Percentiles rank a stretch among this genome's conserved stretches.
These are phyloP conservation scores for Pseudogymnoascus sp. DNA, from an alignment of 2,329 filamentous ascomycete species.

Conservation along the genomic window DNA sequence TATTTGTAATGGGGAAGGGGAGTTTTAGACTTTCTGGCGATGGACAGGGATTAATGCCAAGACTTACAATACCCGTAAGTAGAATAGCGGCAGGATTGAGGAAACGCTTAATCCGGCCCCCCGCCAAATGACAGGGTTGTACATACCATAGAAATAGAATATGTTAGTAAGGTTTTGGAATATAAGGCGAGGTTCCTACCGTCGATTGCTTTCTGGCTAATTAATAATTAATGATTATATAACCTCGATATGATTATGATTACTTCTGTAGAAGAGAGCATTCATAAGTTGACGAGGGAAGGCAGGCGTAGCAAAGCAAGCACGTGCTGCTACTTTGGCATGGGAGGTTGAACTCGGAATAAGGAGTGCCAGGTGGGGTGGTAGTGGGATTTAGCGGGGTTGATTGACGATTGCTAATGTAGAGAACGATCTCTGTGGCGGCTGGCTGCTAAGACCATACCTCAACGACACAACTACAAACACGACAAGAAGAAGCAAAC, in stretches of 20 bases:
- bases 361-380: too few species aligned
- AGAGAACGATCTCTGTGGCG: too few species aligned
- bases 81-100: neutral
- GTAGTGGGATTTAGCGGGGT: too few species aligned
- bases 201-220: neutral
- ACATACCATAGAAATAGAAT: neutral
- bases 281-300: too few species aligned
- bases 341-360: too few species aligned
- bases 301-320: too few species aligned
- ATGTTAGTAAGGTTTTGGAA: neutral
- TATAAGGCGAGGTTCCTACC: neutral
- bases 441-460: too few species aligned
- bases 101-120: neutral
- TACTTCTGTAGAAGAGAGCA: neutral
- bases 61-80: slow-evolving; percentile 1
- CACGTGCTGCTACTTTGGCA: too few species aligned
- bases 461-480: too few species aligned
- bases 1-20: neutral
- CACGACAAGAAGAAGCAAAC: too few species aligned
- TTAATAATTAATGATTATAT: neutral
- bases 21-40: neutral
- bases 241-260: neutral
- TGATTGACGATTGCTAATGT: too few species aligned
- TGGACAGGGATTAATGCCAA: neutral
- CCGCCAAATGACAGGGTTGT: neutral